A percentile compares a stretch with the other conserved stretches of the same genome.
Evolutionary conservation across 1,139 yeast species (phyloP).

Genomic region (Candida mesenterica): DNA sequence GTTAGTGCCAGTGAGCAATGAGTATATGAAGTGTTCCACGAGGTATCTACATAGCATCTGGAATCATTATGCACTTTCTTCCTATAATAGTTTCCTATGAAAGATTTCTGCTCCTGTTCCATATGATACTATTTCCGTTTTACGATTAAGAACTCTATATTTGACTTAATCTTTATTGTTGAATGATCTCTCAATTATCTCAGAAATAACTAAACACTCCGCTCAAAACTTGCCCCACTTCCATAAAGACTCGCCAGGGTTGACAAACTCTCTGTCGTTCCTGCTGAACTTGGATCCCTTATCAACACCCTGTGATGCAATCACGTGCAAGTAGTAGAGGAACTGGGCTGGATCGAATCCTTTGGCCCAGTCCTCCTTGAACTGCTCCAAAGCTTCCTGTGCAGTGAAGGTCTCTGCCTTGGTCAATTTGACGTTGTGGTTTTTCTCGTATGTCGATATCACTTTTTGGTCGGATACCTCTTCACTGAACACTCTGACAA

Average conservation of each 20-base stretch:
- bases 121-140: too few relatives aligned
- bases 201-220: too few relatives aligned
- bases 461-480: conserved; percentile 36
- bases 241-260: conserved; percentile 54
- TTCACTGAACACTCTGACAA: conserved; percentile 45
- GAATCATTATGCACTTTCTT: too few relatives aligned
- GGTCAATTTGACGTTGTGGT: conserved; percentile 34
- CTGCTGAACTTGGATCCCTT: conserved; percentile 14
- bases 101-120: too few relatives aligned
- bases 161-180: too few relatives aligned
- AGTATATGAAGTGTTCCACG: too few relatives aligned
- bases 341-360: conserved; percentile 29
- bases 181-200: too few relatives aligned
- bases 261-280: conserved; percentile 50
- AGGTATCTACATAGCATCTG: too few relatives aligned
- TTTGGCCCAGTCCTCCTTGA: conserved; percentile 25
- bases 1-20: too few relatives aligned
- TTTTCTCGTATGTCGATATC: conserved; percentile 39
- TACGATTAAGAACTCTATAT: too few relatives aligned
- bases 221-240: conserved; percentile 48
- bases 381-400: conserved; percentile 32
- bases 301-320: conserved; percentile 28
- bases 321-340: conserved; percentile 30
- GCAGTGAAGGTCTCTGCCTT: conserved; percentile 23
- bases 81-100: too few relatives aligned